Conservation (phyloP, 2,329 filamentous ascomycete species). For the Lachnellula arida region DNA sequence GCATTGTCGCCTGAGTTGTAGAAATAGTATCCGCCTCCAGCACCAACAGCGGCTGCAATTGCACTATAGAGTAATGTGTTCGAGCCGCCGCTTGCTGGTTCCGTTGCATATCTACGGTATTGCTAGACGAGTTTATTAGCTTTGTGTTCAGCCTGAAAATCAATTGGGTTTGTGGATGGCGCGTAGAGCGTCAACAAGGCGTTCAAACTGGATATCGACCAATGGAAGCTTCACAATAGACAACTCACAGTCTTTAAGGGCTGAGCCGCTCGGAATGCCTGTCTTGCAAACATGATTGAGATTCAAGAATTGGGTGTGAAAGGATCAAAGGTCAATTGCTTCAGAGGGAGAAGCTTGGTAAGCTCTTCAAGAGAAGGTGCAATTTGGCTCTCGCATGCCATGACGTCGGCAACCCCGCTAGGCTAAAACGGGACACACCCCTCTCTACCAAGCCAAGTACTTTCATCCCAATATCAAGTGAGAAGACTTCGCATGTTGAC, state of each 20-base stretch:
- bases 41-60: conserved; percentile 54
- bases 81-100: conserved; percentile 42
- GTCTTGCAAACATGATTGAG: conserved; percentile 61
- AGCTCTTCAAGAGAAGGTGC: no score
- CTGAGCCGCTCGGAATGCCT: conserved; percentile 58
- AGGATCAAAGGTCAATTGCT: no score
- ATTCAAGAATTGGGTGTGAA: background rate
- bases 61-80: conserved; percentile 58
- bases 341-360: no score
- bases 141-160: background rate
- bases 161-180: background rate
- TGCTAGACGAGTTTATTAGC: conserved; percentile 40
- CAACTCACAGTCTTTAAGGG: conserved; percentile 61
- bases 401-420: no score
- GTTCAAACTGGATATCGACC: background rate
- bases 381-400: no score
- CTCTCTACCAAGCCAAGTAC: no score
- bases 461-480: no score
- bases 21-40: conserved; percentile 51
- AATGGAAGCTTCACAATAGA: background rate
- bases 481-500: no score
- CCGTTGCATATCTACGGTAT: conserved; percentile 70
- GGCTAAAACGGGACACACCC: no score
- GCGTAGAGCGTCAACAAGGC: background rate
- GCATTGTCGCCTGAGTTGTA: conserved; percentile 41